A percentile compares a stretch with the other conserved stretches of the same genome.
phyloP scores from a whole-genome alignment of 192 early-diverging fungal genomes.

The Mortierella claussenii region DNA sequence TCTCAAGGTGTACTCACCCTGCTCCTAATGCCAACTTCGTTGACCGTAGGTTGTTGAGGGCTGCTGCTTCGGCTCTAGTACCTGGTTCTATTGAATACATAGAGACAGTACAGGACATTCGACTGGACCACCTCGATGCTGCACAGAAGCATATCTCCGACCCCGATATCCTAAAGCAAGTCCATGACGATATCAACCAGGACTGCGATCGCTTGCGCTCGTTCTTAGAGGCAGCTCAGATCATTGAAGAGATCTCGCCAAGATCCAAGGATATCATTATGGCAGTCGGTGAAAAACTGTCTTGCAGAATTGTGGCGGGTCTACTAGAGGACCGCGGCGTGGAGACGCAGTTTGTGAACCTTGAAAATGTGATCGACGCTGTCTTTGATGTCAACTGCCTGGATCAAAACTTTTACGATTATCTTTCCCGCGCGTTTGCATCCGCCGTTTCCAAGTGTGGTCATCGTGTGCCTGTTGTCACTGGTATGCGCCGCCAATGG shows the following conservation, averaged over 20 bases:
- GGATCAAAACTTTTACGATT: conserved; percentile 98
- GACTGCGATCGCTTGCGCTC: conserved; percentile 83
- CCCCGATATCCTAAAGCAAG: conserved; percentile 59
- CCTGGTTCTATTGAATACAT: conserved; percentile 75
- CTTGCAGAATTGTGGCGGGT: conserved; percentile 89
- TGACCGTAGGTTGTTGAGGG: conserved; percentile 66
- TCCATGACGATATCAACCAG: conserved; percentile 72
- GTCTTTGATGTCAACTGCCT: conserved; percentile 82
- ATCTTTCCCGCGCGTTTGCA: conserved; percentile 78
- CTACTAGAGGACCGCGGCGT: conserved; percentile 85
- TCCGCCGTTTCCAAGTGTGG: conserved; percentile 67
- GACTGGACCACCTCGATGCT: conserved; percentile 81
- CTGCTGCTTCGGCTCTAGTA: conserved; percentile 77
- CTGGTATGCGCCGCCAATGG: conserved; percentile 65
- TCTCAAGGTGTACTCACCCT: no score
- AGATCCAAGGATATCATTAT: conserved; percentile 96
- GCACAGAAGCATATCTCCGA: conserved; percentile 66
- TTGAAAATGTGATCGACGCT: conserved; percentile 86
- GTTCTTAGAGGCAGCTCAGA: conserved; percentile 91
- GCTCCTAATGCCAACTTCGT: not conserved
- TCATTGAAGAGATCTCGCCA: conserved; percentile 97
- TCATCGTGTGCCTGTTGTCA: conserved; percentile 89
- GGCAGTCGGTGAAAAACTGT: conserved; percentile 93
- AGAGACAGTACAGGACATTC: conserved; percentile 85
- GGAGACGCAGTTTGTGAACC: conserved; percentile 84